phyloP scores from a whole-genome alignment of 148 eudicot genomes.

The Nepenthes mirabilis region DNA sequence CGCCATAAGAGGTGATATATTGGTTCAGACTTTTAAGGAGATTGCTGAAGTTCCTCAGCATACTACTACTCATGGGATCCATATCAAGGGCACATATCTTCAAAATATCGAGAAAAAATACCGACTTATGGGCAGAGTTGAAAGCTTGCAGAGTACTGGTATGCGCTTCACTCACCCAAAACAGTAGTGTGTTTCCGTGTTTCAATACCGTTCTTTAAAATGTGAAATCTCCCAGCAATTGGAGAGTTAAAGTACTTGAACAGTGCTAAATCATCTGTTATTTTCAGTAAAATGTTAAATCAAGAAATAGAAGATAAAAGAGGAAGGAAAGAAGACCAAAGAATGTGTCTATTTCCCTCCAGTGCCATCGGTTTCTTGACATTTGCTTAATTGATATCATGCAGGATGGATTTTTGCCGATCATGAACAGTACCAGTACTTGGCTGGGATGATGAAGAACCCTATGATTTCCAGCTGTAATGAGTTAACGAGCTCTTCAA shows the following conservation, averaged over 20 bases:
- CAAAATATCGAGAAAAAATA: conserved; percentile 52
- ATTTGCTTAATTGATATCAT: not conserved
- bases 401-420: conserved; percentile 80
- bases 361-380: too few species aligned
- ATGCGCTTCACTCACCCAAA: conserved; percentile 3
- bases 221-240: too few species aligned
- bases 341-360: too few species aligned
- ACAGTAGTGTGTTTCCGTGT: not conserved
- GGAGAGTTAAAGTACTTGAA: too few species aligned
- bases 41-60: conserved; percentile 43
- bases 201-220: too few species aligned
- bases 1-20: conserved; percentile 70
- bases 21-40: conserved; percentile 73
- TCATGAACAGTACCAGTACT: conserved; percentile 53
- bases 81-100: conserved; percentile 44
- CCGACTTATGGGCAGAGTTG: conserved; percentile 48
- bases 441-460: conserved; percentile 39
- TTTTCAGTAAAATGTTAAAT: too few species aligned
- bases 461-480: conserved; percentile 20
- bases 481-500: conserved; percentile 13
- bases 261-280: too few species aligned
- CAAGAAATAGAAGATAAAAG: too few species aligned
- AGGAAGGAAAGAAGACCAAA: too few species aligned
- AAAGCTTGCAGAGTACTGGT: conserved; percentile 51
- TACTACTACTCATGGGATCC: conserved; percentile 17